Evolutionary conservation across 208 protist species (phyloP), one percentile per base, ranked within the genome.

Genomic region (Crithidia fasciculata): DNA sequence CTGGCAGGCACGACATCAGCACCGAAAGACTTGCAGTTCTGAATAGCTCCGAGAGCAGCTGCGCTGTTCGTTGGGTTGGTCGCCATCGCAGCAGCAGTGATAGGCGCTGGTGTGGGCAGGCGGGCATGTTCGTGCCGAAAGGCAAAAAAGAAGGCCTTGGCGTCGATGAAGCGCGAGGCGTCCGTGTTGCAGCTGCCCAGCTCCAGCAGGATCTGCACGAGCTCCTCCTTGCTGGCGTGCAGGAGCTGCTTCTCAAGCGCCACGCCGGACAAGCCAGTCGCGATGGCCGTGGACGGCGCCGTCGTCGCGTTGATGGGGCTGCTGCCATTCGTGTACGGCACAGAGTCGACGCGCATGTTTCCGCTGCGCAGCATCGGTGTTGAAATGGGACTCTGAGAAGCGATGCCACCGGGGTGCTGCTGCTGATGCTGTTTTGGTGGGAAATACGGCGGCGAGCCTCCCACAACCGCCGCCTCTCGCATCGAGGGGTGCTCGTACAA

Each of bases 141-240:
- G 3, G 83, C 69, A 66, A 94, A 86, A 60, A 90, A 81, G 65
- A 74, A 69, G 7, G 85, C 86, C 69, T 94, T 94, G 47, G 79
- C 83, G 53, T 86, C 81, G 70, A 94, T 92, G 67, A 94, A 94
- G 37, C 72, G 44, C 13, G 85, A 76, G 9, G 85, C 89, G 45
- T 89, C 86, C 10, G 72, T 37, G 80, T 86, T 86, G 67, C 84
- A 86, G 69, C 83, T 87, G 54, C 82, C 83, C 37, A 94, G 75
- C 72, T 92, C 89, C 37, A 94, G 60, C 37, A 94, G 76, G 16
- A 92, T 82, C 61, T 89, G 86, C n/a, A 90, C 76, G 39, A 94
- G 76, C 62, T 94, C 89, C 52, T 80, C 79, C 56, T 83, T 88
- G 60, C 63, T 83, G 10, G 83, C 87, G 44, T 80, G 65, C 47